These are phyloP conservation scores for Hypoxylon lienhwacheense DNA, from an alignment of 495 filamentous ascomycete genomes.

Conservation along the genomic window DNA sequence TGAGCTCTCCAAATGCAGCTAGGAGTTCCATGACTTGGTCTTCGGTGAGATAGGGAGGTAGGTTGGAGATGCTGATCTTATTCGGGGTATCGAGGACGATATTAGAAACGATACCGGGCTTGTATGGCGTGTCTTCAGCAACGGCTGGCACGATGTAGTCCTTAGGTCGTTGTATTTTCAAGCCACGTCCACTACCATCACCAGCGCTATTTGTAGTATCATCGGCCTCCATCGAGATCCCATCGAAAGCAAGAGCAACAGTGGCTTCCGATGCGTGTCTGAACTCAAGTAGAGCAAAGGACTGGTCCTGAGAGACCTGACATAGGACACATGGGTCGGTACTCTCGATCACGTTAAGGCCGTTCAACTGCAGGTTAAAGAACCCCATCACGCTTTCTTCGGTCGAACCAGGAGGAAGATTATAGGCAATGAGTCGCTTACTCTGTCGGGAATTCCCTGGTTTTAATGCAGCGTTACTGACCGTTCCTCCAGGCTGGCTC, in stretches of 20 bases:
- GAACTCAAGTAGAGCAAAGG: conserved; percentile 89
- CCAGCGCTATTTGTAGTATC: conserved; percentile 58
- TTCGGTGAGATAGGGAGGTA: conserved; percentile 83
- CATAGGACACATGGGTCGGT: conserved; percentile 85
- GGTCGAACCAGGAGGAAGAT: conserved; percentile 68
- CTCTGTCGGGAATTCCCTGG: conserved; percentile 90
- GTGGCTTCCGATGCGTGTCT: conserved; percentile 85
- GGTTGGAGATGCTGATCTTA: conserved; percentile 90
- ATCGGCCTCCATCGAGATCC: conserved; percentile 80
- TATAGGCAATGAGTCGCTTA: conserved; percentile 85
- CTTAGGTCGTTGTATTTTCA: conserved; percentile 87
- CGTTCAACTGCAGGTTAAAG: conserved; percentile 95
- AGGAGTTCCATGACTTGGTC: conserved; percentile 90
- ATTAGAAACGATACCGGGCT: conserved; percentile 75
- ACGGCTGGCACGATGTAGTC: conserved; percentile 94
- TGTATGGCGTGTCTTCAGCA: conserved; percentile 72
- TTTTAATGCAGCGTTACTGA: conserved; percentile 76
- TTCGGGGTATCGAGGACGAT: conserved; percentile 88
- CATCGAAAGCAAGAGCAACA: conserved; percentile 85
- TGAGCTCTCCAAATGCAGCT: conserved; percentile 86
- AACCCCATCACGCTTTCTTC: conserved; percentile 76
- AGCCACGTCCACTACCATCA: conserved; percentile 60
- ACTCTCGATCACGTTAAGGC: conserved; percentile 82
- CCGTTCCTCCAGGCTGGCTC: conserved; percentile 75
- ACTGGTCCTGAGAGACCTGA: conserved; percentile 73